These are phyloP conservation scores for Venturia aucupariae DNA, from an alignment of 2,329 filamentous ascomycete species.

Conservation along the genomic window DNA sequence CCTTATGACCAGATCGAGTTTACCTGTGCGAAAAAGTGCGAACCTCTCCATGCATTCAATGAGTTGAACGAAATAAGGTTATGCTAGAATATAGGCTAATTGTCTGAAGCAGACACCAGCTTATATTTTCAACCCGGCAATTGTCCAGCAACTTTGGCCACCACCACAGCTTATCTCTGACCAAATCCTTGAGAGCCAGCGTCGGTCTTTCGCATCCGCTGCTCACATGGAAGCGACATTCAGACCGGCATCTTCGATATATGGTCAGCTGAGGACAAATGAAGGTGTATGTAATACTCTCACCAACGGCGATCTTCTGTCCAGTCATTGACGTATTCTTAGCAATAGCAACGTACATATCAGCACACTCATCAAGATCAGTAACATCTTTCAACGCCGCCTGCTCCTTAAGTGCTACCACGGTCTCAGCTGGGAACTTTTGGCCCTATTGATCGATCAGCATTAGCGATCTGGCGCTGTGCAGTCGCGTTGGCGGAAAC, in stretches of 20 bases:
- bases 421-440: slow-evolving; percentile 48
- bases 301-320: slow-evolving; percentile 35
- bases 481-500: too few relatives aligned
- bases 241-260: slow-evolving; percentile 11
- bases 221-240: slow-evolving; percentile 13
- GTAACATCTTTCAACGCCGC: slow-evolving; percentile 52
- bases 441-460: slow-evolving; percentile 34
- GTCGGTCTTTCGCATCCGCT: not conserved
- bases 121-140: slow-evolving; percentile 14
- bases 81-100: not conserved
- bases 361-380: slow-evolving; percentile 44
- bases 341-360: slow-evolving; percentile 46
- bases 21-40: not conserved
- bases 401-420: slow-evolving; percentile 44
- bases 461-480: slow-evolving; percentile 16
- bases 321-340: slow-evolving; percentile 45
- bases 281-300: slow-evolving; percentile 15
- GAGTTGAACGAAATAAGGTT: not conserved
- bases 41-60: not conserved
- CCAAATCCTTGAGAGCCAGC: not conserved
- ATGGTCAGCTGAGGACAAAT: not conserved
- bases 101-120: not conserved
- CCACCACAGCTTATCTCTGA: slow-evolving; percentile 1
- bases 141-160: slow-evolving; percentile 15
- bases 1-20: not conserved